phyloP scores from a whole-genome alignment of 108 stramenopile species.

The Stephanodiscus triporus region DNA sequence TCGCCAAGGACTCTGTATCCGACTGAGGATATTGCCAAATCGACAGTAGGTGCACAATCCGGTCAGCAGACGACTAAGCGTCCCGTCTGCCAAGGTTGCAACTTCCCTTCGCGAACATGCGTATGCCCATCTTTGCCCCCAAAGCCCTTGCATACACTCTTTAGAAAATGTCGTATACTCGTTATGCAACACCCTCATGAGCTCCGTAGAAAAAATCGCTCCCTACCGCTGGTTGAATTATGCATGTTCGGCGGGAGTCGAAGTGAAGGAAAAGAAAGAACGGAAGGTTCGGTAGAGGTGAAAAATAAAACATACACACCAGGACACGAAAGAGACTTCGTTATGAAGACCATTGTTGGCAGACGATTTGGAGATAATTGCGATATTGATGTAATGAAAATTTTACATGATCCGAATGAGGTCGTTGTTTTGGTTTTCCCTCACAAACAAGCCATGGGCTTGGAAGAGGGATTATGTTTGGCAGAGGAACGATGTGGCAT shows the following conservation, averaged over 20 bases:
- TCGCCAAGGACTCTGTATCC: too few species aligned
- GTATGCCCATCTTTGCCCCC: conserved; percentile 62
- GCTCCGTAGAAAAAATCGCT: conserved; percentile 66
- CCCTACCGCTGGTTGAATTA: conserved; percentile 67
- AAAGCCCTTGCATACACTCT: conserved; percentile 25
- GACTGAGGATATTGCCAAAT: conserved; percentile 3
- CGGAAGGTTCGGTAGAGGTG: not conserved
- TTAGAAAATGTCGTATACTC: conserved; percentile 47
- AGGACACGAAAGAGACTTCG: conserved; percentile 18
- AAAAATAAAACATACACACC: not conserved
- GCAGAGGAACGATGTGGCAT: conserved; percentile 31
- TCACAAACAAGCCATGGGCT: conserved; percentile 38
- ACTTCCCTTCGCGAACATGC: conserved; percentile 62
- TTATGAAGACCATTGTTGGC: conserved; percentile 49
- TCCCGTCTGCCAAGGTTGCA: conserved; percentile 51
- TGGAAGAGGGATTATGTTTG: conserved; percentile 42
- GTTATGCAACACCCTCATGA: conserved; percentile 84
- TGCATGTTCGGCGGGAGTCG: conserved; percentile 39
- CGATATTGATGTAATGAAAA: conserved; percentile 33
- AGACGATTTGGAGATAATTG: conserved; percentile 54
- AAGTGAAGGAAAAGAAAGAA: not conserved
- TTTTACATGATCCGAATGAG: conserved; percentile 41
- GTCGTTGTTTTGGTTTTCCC: conserved; percentile 50
- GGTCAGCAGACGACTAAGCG: conserved; percentile 19
- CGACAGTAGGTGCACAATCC: not conserved